A percentile compares a stretch with the other conserved stretches of the same genome.
Evolutionary conservation across 2,329 filamentous ascomycete genomes (phyloP).

Genomic region (Talaromyces albobiverticillius): DNA sequence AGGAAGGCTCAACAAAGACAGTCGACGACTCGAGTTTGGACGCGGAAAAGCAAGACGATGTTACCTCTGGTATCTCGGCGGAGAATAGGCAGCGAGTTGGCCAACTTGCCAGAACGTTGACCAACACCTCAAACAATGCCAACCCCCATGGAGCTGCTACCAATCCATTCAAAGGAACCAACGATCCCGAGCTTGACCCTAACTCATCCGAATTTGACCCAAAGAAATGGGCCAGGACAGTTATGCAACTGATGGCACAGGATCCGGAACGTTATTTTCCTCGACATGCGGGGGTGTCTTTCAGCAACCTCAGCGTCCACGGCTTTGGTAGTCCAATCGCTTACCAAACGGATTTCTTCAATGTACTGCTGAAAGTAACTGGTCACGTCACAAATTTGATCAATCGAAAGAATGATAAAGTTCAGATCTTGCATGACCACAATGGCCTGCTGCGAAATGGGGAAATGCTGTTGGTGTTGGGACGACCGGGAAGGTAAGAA

Average conservation of each 20-base stretch:
- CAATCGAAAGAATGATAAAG: conserved; percentile 15
- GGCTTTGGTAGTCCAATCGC: conserved; percentile 42
- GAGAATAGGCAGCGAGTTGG: not conserved
- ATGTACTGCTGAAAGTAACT: conserved; percentile 33
- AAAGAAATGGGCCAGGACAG: conserved; percentile 43
- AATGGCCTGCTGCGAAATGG: conserved; percentile 60
- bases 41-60: not conserved
- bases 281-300: conserved; percentile 39
- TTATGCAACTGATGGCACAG: conserved; percentile 27
- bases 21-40: not conserved
- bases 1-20: not conserved
- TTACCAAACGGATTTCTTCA: conserved; percentile 44
- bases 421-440: conserved; percentile 61
- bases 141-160: conserved; percentile 2
- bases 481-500: conserved; percentile 62
- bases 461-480: conserved; percentile 58
- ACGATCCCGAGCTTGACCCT: conserved; percentile 40
- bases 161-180: conserved; percentile 35
- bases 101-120: not conserved
- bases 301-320: conserved; percentile 43
- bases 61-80: not conserved
- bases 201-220: conserved; percentile 41
- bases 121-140: not conserved
- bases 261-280: conserved; percentile 31
- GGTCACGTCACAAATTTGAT: conserved; percentile 28